These are phyloP conservation scores for Dissophora ornata DNA, from an alignment of 192 early-diverging fungal species.

Conservation along the genomic window DNA sequence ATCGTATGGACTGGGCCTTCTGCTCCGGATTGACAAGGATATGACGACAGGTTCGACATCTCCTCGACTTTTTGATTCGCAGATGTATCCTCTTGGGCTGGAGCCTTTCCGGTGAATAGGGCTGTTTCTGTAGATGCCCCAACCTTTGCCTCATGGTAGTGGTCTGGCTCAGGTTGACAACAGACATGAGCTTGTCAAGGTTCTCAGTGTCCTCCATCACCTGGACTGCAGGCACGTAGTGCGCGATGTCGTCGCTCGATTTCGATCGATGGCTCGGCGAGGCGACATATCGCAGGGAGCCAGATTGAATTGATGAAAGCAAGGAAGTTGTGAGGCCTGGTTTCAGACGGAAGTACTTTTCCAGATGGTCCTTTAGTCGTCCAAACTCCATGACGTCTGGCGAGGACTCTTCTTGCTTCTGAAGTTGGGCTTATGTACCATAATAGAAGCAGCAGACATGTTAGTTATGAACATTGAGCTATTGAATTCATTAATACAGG, in stretches of 20 bases:
- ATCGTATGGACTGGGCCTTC: constrained; percentile 87
- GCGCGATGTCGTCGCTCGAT: constrained; percentile 58
- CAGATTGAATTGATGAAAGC: constrained; percentile 43
- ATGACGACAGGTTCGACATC: constrained; percentile 89
- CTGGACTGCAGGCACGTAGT: constrained; percentile 58
- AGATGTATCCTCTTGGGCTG: constrained; percentile 89
- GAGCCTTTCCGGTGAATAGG: constrained; percentile 66
- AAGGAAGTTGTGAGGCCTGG: constrained; percentile 34
- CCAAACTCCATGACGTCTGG: constrained; percentile 85
- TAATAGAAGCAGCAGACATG: too few relatives aligned
- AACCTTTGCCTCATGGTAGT: constrained; percentile 71
- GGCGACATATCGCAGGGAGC: constrained; percentile 36
- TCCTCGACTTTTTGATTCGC: constrained; percentile 85
- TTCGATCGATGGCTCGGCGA: constrained; percentile 34
- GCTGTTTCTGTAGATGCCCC: constrained; percentile 71
- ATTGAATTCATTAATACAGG: too few relatives aligned
- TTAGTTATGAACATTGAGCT: too few relatives aligned
- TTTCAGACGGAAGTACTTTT: constrained; percentile 72
- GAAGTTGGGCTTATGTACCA: constrained; percentile 89
- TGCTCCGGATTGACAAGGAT: constrained; percentile 93
- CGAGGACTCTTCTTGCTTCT: constrained; percentile 78
- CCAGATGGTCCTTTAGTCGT: constrained; percentile 86
- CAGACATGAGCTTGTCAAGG: constrained; percentile 53
- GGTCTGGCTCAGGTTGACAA: constrained; percentile 49
- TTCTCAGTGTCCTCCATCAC: constrained; percentile 60